These are phyloP conservation scores for Phaeophleospora eucalypticola DNA, from an alignment of 2,329 filamentous ascomycete species.

Conservation along the genomic window DNA sequence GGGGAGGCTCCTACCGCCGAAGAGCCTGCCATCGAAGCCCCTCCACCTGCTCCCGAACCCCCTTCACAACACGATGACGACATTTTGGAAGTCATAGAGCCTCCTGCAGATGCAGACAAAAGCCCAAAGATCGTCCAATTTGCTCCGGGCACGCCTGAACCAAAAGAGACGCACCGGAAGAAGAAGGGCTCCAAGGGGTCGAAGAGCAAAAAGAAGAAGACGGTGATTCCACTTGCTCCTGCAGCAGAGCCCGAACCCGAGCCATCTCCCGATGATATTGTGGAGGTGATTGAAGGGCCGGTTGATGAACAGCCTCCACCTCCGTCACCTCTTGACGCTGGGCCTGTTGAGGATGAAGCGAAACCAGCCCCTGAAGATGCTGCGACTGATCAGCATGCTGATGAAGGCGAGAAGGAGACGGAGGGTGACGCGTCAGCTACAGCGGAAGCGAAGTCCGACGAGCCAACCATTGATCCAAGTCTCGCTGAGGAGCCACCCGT, in stretches of 20 bases:
- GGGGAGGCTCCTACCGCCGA: neutral
- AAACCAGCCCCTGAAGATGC: neutral
- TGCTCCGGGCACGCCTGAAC: slow-evolving; percentile 27
- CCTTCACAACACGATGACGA: slow-evolving; percentile 1
- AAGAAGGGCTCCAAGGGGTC: slow-evolving; percentile 22
- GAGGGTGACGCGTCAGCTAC: neutral
- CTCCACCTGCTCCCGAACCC: slow-evolving; percentile 11
- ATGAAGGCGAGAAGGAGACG: neutral
- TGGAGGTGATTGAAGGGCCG: slow-evolving; percentile 21
- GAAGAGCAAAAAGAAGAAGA: slow-evolving; percentile 26
- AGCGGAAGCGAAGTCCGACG: neutral
- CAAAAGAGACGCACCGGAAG: slow-evolving; percentile 22
- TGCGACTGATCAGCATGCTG: neutral
- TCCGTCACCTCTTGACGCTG: neutral
- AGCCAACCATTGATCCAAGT: neutral
- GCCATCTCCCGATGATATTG: slow-evolving; percentile 19
- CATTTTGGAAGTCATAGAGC: slow-evolving; percentile 4
- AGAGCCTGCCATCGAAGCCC: neutral
- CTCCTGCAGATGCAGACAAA: slow-evolving; percentile 13
- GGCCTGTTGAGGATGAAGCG: slow-evolving; percentile 1
- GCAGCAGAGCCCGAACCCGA: neutral
- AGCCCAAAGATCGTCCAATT: slow-evolving; percentile 28
- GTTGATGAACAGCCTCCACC: slow-evolving; percentile 2
- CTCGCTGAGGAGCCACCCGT: neutral
- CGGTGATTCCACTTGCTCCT: neutral